Base-by-base conservation (phyloP, 495 filamentous ascomycete genomes). In the Aspergillus asperescens region DNA sequence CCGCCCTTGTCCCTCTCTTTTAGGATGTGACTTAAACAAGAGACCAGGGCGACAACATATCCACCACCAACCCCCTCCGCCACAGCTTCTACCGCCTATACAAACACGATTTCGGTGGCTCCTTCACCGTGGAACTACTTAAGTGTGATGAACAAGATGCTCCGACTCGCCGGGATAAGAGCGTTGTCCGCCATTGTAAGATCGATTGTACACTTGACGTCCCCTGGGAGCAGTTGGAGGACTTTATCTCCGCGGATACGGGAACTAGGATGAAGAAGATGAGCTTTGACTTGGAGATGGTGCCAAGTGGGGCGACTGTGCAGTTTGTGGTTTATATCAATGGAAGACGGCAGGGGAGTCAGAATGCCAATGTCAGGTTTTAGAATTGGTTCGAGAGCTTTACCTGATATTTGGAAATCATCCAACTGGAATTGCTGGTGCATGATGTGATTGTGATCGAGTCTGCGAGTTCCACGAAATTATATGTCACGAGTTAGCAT, bases 231-330 rank as follows among this genome's bases (percentile, higher is more conserved):
- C 5, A 24, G 4, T 32, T 52, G 3, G 38, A 31, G 2, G 49
- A 52, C 22, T 52, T 43, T 32, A 34, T 10, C 6, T 42, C 37
- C 16, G 38, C 49, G 1, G 24, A 46, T 22, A 34, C 29, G 13
- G 50, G 50, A 1, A 29, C 4, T 4, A 13, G 31, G 10, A 46
- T 46, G 31, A 46, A 45, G 22, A 52, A 52, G 38, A 27, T 52
- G 40, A 16, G 13, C 9, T 39, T 45, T 28, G 31, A 38, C 29
- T 16, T 46, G 41, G 50, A 52, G 40, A 52, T 52, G 31, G 34
- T 46, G 16, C 29, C 50, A 3, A 37, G 25, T 27, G 41, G 50
- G 7, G 50, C 40, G n/a, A 29, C 28, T 2, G 31, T 34, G 29
- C 19, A 27, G 40, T 45, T 52, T 43, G n/a, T 22, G 12, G 50